These are phyloP conservation scores for Acacia crassicarpa DNA, from an alignment of 306 rosid species.

Conservation along the genomic window DNA sequence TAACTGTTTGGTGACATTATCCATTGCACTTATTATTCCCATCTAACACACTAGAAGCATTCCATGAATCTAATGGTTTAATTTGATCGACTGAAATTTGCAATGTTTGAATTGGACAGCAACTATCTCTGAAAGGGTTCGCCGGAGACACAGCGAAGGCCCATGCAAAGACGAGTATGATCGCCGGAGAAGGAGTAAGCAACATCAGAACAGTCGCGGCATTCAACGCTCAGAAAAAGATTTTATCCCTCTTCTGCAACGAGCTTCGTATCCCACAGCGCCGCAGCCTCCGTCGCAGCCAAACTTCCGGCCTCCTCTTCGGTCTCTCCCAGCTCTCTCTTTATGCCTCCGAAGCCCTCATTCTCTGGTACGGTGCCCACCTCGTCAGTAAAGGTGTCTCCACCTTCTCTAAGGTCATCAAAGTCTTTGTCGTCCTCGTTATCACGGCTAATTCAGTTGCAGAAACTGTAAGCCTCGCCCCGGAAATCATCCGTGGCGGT, in stretches of 20 bases:
- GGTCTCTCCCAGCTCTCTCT: slow-evolving; percentile 94
- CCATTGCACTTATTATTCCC: not conserved
- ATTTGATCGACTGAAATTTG: slow-evolving; percentile 11
- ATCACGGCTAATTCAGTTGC: slow-evolving; percentile 97
- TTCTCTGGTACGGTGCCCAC: slow-evolving; percentile 93
- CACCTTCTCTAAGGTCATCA: slow-evolving; percentile 89
- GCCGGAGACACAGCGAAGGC: slow-evolving; percentile 99
- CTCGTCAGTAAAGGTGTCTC: slow-evolving; percentile 81
- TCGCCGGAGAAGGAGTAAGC: slow-evolving; percentile 99
- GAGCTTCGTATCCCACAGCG: slow-evolving; percentile 77
- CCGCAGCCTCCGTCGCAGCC: slow-evolving; percentile 83
- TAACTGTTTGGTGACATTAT: slow-evolving; percentile 20
- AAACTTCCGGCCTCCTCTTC: slow-evolving; percentile 70
- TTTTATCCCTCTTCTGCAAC: slow-evolving; percentile 67
- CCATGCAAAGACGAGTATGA: slow-evolving; percentile 99
- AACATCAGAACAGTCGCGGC: slow-evolving; percentile 98
- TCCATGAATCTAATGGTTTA: not conserved
- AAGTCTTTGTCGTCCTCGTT: slow-evolving; percentile 90
- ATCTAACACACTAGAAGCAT: not conserved
- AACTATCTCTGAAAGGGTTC: slow-evolving; percentile 93
- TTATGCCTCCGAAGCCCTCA: slow-evolving; percentile 88
- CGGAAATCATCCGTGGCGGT: slow-evolving; percentile 89
- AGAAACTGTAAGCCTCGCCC: slow-evolving; percentile 95
- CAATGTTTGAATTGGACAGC: slow-evolving; percentile 52
- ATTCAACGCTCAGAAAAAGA: slow-evolving; percentile 89